Conservation (phyloP, 257 asterid genomes). For the Osmanthus fragrans region DNA sequence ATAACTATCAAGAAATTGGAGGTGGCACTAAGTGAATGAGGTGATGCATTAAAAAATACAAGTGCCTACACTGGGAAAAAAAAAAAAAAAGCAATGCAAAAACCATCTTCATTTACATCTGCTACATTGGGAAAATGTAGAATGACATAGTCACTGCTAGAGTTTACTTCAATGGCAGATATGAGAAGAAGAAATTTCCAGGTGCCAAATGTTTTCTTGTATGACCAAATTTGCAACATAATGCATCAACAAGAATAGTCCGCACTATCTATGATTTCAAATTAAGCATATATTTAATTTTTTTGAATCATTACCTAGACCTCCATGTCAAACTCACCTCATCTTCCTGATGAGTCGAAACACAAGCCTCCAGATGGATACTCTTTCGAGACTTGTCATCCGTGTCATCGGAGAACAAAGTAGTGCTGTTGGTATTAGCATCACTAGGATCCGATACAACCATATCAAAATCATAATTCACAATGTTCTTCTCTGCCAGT, state of each 20-base stretch:
- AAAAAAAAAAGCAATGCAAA: neutral
- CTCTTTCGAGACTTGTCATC: slow-evolving; percentile 70
- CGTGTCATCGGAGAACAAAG: slow-evolving; percentile 92
- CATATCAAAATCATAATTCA: slow-evolving; percentile 80
- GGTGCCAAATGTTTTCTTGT: neutral
- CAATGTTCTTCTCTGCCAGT: slow-evolving; percentile 87
- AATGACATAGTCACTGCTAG: neutral
- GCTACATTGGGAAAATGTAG: neutral
- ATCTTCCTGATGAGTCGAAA: slow-evolving; percentile 59
- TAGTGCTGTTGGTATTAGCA: slow-evolving; percentile 93
- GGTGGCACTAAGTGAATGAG: neutral
- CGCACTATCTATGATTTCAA: neutral
- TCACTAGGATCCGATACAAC: slow-evolving; percentile 90
- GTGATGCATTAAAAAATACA: neutral
- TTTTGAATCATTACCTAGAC: neutral
- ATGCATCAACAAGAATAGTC: neutral
- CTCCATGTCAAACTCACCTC: slow-evolving; percentile 51
- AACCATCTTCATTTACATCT: neutral
- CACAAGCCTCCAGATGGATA: slow-evolving; percentile 44
- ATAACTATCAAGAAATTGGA: no score
- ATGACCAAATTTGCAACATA: neutral
- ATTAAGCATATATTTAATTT: neutral
- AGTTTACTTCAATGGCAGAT: neutral
- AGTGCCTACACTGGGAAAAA: neutral
- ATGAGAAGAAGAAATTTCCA: neutral